Base-by-base conservation (phyloP, 768 basidiomycete species). In the Naganishia vaughanmartiniae region DNA sequence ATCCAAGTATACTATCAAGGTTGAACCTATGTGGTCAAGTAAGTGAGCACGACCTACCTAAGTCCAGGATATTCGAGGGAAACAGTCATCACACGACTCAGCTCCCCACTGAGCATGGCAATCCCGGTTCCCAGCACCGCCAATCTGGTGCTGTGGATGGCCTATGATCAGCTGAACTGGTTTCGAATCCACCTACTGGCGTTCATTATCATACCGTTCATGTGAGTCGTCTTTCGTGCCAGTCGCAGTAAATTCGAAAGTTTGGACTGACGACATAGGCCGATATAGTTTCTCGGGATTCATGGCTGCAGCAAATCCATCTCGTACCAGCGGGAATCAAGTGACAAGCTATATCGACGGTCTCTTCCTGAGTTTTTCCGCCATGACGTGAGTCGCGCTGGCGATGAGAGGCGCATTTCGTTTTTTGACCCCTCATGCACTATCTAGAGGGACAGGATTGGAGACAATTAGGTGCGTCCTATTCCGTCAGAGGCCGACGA, bases 301-400 rank as follows among this genome's bases (percentile, higher is more conserved):
- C 67, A 71, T 74, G 67, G 33, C 63, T 48, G 73, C 73, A 39
- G 73, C 73, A 7, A 73, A 73, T 42, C 70, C 73, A 12, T 57
- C 55, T 1, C 7, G 45, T 7, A 17, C 34, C 9, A 55, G 54
- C 24, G 67, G 54, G 6, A 42, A 42, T 3, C 51, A 48, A 17
- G 51, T 68, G 31, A 71, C 73, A 19, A 11, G 30, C 15, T 74
- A 74, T 42, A 71, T 74, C 42, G 73, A 74, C 46, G 46, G 34
- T 19, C 58, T 74, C 21, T 71, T 66, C 70, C 71, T 72, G 70
- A 71, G 70, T 54, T 71, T 71, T 54, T 74, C 73, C 0, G 73
- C 73, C n/a, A 71, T 74, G 70, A 72, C 70, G 60, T 63, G 60
- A 63, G 60, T 63, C 56, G 19, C 34, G 21, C 5, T n/a, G n/a